These are phyloP conservation scores for Epichloe bromicola DNA, from an alignment of 2,329 filamentous ascomycete genomes.

Conservation along the genomic window DNA sequence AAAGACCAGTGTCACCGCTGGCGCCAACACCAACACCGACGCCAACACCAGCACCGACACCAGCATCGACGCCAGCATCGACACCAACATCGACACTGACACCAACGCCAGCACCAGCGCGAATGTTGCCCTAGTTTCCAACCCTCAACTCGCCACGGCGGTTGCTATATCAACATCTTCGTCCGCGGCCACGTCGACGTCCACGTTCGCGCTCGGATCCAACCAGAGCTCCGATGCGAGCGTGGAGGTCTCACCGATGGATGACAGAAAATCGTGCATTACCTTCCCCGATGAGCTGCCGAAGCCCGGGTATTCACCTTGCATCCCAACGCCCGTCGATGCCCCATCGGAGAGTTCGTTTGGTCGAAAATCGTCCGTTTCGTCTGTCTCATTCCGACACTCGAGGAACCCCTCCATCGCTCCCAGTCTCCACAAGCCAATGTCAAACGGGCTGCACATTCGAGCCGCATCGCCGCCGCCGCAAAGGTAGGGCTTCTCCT, in stretches of 20 bases:
- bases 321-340: constrained; percentile 2
- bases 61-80: background rate
- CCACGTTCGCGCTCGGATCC: background rate
- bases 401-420: constrained; percentile 3
- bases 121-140: background rate
- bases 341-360: constrained; percentile 5
- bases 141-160: background rate
- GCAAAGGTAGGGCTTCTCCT: constrained; percentile 2
- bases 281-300: constrained; percentile 22
- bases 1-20: background rate
- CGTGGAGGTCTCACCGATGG: constrained; percentile 14
- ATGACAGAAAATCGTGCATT: constrained; percentile 20
- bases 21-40: background rate
- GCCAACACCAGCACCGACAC: no score
- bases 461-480: constrained; percentile 5
- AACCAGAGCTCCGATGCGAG: constrained; percentile 14
- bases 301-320: constrained; percentile 11
- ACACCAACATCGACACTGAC: background rate
- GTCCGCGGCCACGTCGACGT: background rate
- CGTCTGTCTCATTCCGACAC: constrained; percentile 3
- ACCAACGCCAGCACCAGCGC: background rate
- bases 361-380: constrained; percentile 6
- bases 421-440: background rate
- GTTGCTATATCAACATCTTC: background rate
- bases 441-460: background rate